Percentiles rank a stretch among this genome's conserved stretches.
Conservation (phyloP, 352 stramenopile genomes). For the Hyaloperonospora arabidopsidis region DNA sequence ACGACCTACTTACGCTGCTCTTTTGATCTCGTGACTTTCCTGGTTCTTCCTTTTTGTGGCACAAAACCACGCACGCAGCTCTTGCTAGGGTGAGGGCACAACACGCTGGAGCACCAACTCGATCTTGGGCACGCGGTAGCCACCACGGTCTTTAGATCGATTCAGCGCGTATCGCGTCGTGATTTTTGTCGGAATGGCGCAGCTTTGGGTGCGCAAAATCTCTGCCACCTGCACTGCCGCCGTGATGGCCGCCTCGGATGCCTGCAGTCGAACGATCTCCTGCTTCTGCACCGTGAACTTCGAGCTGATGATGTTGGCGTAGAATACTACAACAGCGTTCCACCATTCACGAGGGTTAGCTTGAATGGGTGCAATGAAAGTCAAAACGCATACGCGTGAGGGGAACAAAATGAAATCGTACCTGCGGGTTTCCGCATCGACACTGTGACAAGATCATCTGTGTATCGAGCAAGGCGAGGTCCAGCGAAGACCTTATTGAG, state of each 20-base stretch:
- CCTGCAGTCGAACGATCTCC: constrained; percentile 52
- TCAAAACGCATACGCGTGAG: neutral
- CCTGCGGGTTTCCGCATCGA: constrained; percentile 61
- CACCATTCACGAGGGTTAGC: constrained; percentile 7
- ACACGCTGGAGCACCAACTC: constrained; percentile 55
- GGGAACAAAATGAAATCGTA: constrained; percentile 11
- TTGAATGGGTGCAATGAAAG: neutral
- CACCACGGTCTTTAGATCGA: constrained; percentile 37
- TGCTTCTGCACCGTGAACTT: constrained; percentile 73
- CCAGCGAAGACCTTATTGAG: constrained; percentile 37
- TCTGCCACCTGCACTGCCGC: constrained; percentile 65
- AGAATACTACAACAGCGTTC: constrained; percentile 40
- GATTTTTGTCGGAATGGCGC: constrained; percentile 53
- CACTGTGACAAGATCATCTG: constrained; percentile 66
- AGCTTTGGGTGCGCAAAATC: constrained; percentile 59
- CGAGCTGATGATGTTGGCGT: constrained; percentile 72
- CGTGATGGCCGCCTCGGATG: constrained; percentile 58
- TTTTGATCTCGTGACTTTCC: neutral
- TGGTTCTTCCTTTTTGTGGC: constrained; percentile 9
- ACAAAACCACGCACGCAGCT: neutral
- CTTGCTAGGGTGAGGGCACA: constrained; percentile 24
- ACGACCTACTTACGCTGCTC: constrained; percentile 2
- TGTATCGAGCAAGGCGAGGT: constrained; percentile 55
- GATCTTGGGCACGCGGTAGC: constrained; percentile 63
- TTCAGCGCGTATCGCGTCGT: constrained; percentile 59